phyloP scores from a whole-genome alignment of 306 rosid genomes.

The Spatholobus suberectus region DNA sequence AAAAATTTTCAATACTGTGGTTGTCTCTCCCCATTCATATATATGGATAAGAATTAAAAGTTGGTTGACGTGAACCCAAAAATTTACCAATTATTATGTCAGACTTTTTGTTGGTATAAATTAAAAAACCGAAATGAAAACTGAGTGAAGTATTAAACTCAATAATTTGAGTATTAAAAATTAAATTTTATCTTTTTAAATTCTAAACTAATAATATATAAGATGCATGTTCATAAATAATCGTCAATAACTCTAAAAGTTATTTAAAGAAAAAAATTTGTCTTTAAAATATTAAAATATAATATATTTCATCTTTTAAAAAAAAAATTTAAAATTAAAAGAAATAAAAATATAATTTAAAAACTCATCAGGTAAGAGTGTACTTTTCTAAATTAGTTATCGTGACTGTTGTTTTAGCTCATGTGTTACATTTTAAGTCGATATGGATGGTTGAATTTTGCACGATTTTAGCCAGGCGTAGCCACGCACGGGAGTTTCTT shows the following conservation, averaged over 20 bases:
- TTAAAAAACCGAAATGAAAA: not conserved
- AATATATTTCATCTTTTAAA: not conserved
- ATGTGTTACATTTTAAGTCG: slow-evolving; percentile 32
- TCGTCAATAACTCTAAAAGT: not conserved
- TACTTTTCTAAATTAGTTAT: slow-evolving; percentile 6
- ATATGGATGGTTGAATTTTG: slow-evolving; percentile 21
- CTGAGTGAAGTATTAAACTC: not conserved
- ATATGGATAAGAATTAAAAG: too few species aligned
- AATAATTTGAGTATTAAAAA: not conserved
- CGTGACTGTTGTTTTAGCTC: not conserved
- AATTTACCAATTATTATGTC: too few species aligned
- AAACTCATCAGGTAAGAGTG: too few species aligned
- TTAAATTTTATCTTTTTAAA: not conserved
- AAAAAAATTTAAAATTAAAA: not conserved
- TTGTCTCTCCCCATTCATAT: too few species aligned
- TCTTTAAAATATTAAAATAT: not conserved
- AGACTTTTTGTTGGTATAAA: not conserved
- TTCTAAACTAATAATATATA: not conserved
- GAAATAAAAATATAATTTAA: not conserved
- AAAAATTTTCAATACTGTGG: too few species aligned
- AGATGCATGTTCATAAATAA: not conserved
- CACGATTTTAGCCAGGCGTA: slow-evolving; percentile 2
- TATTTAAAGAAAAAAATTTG: not conserved
- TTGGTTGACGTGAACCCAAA: too few species aligned
- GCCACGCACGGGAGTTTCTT: slow-evolving; percentile 13